These are phyloP conservation scores for Daldinia sp. DNA, from an alignment of 2,329 filamentous ascomycete genomes.

Conservation along the genomic window DNA sequence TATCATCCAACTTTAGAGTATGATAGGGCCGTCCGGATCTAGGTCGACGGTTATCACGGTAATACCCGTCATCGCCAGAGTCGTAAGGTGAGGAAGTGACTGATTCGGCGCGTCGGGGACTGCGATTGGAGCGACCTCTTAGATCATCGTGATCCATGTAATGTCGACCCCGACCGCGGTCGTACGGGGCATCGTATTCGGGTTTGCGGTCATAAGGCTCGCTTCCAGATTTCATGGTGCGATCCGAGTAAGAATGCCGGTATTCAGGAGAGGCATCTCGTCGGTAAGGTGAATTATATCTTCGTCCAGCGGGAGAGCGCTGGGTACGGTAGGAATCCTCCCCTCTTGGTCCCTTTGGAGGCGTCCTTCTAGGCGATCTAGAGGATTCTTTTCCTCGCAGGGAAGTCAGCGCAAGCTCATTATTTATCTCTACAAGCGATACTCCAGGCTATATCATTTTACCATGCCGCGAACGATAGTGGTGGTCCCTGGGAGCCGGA, in stretches of 20 bases:
- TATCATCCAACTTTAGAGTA: constrained; percentile 47
- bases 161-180: constrained; percentile 33
- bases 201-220: constrained; percentile 34
- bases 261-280: constrained; percentile 31
- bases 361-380: constrained; percentile 46
- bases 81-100: constrained; percentile 40
- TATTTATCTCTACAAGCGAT: constrained; percentile 38
- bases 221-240: constrained; percentile 5
- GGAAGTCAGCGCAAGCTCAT: constrained; percentile 48
- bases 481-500: constrained; percentile 43
- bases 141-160: constrained; percentile 39
- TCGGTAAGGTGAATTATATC: constrained; percentile 36
- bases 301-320: constrained; percentile 30
- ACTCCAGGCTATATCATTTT: constrained; percentile 48
- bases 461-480: constrained; percentile 49
- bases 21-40: constrained; percentile 46
- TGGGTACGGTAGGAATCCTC: constrained; percentile 41
- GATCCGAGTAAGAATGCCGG: constrained; percentile 26
- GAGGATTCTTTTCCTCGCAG: constrained; percentile 47
- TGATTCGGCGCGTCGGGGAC: constrained; percentile 40
- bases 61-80: constrained; percentile 41
- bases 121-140: constrained; percentile 35
- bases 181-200: constrained; percentile 27
- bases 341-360: constrained; percentile 43
- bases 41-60: constrained; percentile 41